Evolutionary conservation across 108 stramenopile species (phyloP).

Genomic region (Nitzschia inconspicua): DNA sequence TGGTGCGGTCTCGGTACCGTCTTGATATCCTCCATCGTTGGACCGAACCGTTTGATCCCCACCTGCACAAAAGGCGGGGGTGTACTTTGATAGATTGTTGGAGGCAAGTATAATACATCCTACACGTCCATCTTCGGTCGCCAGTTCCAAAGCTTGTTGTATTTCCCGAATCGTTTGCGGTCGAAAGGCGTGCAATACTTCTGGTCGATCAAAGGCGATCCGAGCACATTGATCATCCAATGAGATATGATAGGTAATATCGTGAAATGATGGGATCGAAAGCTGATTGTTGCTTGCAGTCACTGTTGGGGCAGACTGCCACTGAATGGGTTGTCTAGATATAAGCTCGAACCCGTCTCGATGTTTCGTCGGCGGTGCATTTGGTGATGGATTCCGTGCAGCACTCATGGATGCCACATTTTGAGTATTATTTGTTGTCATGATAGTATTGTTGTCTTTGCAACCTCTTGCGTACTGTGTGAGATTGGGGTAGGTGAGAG

Average conservation of each 20-base stretch:
- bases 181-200: conserved; percentile 90
- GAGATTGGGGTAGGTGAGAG: too few species aligned
- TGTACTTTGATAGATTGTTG: conserved; percentile 38
- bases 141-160: conserved; percentile 70
- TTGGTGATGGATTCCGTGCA: conserved; percentile 64
- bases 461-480: too few species aligned
- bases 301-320: too few species aligned
- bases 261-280: conserved; percentile 32
- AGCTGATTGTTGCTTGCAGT: neutral
- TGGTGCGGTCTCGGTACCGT: conserved; percentile 82
- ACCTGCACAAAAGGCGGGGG: conserved; percentile 92
- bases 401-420: conserved; percentile 74
- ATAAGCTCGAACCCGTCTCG: conserved; percentile 85
- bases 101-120: conserved; percentile 76
- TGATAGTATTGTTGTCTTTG: too few species aligned
- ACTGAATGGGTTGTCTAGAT: conserved; percentile 54
- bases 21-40: conserved; percentile 82
- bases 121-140: conserved; percentile 79
- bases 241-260: conserved; percentile 80
- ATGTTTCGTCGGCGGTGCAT: conserved; percentile 61
- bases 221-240: conserved; percentile 60
- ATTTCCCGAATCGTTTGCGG: conserved; percentile 92
- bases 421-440: too few species aligned
- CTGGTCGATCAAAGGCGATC: conserved; percentile 86
- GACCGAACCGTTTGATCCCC: conserved; percentile 89